Evolutionary conservation across 331 rosid species (phyloP).

Genomic region (Rhamnella rubrinervis): DNA sequence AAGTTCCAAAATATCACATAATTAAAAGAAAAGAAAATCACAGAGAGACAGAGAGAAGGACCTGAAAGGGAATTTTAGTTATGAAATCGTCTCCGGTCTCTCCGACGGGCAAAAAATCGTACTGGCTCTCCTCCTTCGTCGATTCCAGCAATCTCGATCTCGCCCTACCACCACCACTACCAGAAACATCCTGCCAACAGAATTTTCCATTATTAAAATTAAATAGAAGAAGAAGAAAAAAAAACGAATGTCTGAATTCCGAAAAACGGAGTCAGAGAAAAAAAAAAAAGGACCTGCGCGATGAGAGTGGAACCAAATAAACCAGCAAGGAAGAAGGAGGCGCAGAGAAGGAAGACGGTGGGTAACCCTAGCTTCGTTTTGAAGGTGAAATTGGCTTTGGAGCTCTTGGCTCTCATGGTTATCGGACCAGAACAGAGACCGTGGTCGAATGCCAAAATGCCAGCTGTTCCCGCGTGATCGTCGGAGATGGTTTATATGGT

Average conservation of each 20-base stretch:
- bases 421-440: too few species aligned
- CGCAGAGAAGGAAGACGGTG: constrained; percentile 48
- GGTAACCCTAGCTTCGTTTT: constrained; percentile 46
- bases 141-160: constrained; percentile 53
- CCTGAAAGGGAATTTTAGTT: constrained; percentile 89
- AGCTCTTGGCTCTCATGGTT: constrained; percentile 53
- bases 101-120: constrained; percentile 46
- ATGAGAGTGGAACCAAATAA: constrained; percentile 51
- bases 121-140: constrained; percentile 30
- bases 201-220: neutral
- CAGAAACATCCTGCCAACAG: constrained; percentile 39
- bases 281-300: constrained; percentile 42
- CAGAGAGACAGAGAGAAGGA: neutral
- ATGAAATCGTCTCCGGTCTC: constrained; percentile 70
- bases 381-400: constrained; percentile 43
- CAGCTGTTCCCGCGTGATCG: too few species aligned
- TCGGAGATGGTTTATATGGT: too few species aligned
- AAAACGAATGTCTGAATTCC: neutral
- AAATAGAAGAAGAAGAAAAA: neutral
- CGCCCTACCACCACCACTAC: constrained; percentile 16
- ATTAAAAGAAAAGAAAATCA: constrained; percentile 6
- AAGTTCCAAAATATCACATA: constrained; percentile 1
- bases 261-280: constrained; percentile 9
- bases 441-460: too few species aligned
- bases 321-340: constrained; percentile 69